Percentiles rank a stretch among this genome's conserved stretches.
These are phyloP conservation scores for Phytopythium cucurbitacearum DNA, from an alignment of 352 stramenopile genomes.

Conservation along the genomic window DNA sequence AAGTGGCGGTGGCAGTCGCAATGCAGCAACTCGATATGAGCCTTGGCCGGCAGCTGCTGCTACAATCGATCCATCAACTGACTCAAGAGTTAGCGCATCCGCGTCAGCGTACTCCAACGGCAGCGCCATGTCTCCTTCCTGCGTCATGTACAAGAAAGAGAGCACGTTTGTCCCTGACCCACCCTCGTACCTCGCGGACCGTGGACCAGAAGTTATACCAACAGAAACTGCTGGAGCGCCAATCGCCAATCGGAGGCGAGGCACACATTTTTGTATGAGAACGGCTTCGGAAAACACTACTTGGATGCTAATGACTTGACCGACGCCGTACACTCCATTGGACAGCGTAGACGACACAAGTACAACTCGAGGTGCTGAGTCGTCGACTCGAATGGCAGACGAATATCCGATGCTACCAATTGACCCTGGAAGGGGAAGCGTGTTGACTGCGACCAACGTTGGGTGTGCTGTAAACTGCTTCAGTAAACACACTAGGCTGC, in stretches of 20 bases:
- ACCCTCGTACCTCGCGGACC: slow-evolving; percentile 26
- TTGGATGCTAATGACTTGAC: slow-evolving; percentile 44
- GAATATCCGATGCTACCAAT: slow-evolving; percentile 32
- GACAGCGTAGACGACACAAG: slow-evolving; percentile 39
- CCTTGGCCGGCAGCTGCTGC: slow-evolving; percentile 11
- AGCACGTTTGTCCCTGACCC: slow-evolving; percentile 36
- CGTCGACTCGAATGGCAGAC: slow-evolving; percentile 37
- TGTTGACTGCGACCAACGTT: slow-evolving; percentile 31
- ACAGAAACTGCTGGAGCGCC: slow-evolving; percentile 8
- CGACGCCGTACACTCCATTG: slow-evolving; percentile 56
- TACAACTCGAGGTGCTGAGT: slow-evolving; percentile 27
- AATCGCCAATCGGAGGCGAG: slow-evolving; percentile 40
- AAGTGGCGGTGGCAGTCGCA: slow-evolving; percentile 35
- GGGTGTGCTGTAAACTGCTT: slow-evolving; percentile 47
- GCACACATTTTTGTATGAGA: slow-evolving; percentile 15
- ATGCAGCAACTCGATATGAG: slow-evolving; percentile 27
- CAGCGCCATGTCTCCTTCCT: slow-evolving; percentile 46
- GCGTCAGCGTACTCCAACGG: slow-evolving; percentile 52
- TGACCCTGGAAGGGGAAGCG: slow-evolving; percentile 37
- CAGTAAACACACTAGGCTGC: slow-evolving; percentile 38
- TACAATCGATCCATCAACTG: slow-evolving; percentile 13
- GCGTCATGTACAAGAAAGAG: slow-evolving; percentile 31
- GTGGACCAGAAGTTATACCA: background rate
- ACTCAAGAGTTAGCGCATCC: slow-evolving; percentile 36
- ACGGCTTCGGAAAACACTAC: slow-evolving; percentile 58